Percentiles rank a stretch among this genome's conserved stretches.
These are phyloP conservation scores for Nitzschia inconspicua DNA, from an alignment of 108 stramenopile genomes.

Conservation along the genomic window DNA sequence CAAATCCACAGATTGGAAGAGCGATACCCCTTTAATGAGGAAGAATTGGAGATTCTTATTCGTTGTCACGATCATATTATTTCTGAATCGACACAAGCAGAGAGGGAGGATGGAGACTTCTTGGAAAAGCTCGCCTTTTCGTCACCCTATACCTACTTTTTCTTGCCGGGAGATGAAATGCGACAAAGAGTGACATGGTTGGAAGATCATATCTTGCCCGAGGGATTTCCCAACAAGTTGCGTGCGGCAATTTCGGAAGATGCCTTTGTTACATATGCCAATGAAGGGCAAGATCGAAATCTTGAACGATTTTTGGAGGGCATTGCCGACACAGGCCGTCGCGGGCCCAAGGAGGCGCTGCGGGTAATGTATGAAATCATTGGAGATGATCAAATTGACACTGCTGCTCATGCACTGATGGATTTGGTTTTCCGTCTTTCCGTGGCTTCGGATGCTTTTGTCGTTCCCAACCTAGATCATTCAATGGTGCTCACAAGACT, in stretches of 20 bases:
- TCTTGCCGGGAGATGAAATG: conserved; percentile 51
- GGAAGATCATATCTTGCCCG: conserved; percentile 40
- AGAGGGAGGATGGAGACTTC: no score
- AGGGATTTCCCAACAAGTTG: conserved; percentile 38
- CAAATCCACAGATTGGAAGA: conserved; percentile 40
- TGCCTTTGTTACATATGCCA: conserved; percentile 43
- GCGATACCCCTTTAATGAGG: conserved; percentile 44
- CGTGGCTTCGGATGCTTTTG: no score
- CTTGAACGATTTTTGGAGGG: neutral
- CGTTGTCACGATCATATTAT: conserved; percentile 36
- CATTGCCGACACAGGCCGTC: neutral
- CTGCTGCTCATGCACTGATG: neutral
- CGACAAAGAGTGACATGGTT: conserved; percentile 34
- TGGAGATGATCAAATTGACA: conserved; percentile 13
- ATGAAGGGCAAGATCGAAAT: conserved; percentile 19
- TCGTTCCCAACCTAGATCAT: no score
- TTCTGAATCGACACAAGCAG: neutral
- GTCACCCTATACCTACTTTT: conserved; percentile 48
- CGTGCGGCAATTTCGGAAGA: conserved; percentile 42
- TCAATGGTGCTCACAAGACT: no score
- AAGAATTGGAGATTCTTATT: conserved; percentile 49
- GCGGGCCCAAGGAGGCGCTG: neutral
- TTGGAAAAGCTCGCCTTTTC: conserved; percentile 40
- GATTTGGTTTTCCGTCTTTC: no score
- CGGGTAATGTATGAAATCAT: neutral